Evolutionary conservation across 495 filamentous ascomycete genomes (phyloP).

Genomic region (Penicillium macrosclerotiorum): DNA sequence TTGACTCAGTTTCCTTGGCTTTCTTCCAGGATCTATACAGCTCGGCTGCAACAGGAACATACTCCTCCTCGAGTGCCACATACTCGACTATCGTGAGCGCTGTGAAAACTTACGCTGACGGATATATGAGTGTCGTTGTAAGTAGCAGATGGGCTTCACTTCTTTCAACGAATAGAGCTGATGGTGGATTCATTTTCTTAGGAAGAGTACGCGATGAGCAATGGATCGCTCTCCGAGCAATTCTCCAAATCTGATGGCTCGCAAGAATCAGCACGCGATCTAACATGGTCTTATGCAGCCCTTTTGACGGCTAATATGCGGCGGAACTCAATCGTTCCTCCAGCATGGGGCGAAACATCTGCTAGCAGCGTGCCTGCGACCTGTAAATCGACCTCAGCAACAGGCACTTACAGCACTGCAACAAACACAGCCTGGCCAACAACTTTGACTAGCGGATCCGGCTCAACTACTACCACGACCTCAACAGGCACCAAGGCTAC

Average conservation of each 20-base stretch:
- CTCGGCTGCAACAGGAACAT: constrained; percentile 49
- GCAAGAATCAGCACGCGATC: constrained; percentile 52
- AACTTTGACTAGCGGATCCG: constrained; percentile 41
- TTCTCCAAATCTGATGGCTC: constrained; percentile 51
- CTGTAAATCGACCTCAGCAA: constrained; percentile 52
- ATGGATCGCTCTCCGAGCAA: constrained; percentile 62
- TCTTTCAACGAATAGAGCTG: no score
- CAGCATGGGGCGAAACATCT: constrained; percentile 54
- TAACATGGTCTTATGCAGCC: constrained; percentile 55
- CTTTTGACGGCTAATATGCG: constrained; percentile 51
- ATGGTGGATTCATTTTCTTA: background rate
- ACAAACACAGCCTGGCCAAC: constrained; percentile 56
- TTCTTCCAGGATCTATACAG: constrained; percentile 59
- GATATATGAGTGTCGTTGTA: constrained; percentile 55
- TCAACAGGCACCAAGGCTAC: constrained; percentile 24
- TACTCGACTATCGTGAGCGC: constrained; percentile 53
- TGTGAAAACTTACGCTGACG: constrained; percentile 62
- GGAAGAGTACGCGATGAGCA: constrained; percentile 42
- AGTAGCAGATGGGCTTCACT: background rate
- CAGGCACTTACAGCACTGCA: constrained; percentile 58
- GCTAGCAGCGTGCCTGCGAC: constrained; percentile 50
- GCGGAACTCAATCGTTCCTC: constrained; percentile 47
- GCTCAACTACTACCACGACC: constrained; percentile 16
- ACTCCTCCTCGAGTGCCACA: constrained; percentile 39
- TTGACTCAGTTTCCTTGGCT: constrained; percentile 50